Conservation (phyloP, 495 filamentous ascomycete species). For the Annulohypoxylon moriforme region DNA sequence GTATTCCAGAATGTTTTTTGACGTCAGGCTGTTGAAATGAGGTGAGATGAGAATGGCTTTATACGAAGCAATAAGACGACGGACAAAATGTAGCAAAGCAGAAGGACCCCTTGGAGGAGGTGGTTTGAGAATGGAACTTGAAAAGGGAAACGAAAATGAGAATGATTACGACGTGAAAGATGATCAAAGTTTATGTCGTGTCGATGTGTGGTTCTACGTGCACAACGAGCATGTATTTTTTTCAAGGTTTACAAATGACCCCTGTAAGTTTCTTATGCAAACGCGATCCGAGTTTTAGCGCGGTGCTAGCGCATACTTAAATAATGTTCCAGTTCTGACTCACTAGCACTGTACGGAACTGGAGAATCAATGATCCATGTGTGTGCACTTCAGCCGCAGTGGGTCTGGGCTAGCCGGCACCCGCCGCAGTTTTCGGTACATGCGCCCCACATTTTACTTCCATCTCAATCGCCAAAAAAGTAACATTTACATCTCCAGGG, state of each 20-base stretch:
- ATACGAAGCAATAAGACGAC: not conserved
- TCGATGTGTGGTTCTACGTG: not conserved
- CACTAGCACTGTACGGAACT: not conserved
- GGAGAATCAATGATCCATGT: conserved; percentile 19
- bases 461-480: conserved; percentile 4
- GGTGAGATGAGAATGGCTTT: not conserved
- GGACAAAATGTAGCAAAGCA: not conserved
- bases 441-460: conserved; percentile 3
- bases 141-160: not conserved
- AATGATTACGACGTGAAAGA: not conserved
- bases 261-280: conserved; percentile 28
- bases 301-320: conserved; percentile 23
- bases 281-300: conserved; percentile 38
- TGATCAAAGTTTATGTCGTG: conserved; percentile 5
- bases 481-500: not conserved
- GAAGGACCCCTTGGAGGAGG: not conserved
- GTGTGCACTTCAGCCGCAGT: conserved; percentile 13
- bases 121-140: not conserved
- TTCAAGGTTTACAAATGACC: conserved; percentile 11
- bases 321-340: conserved; percentile 17
- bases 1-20: not conserved
- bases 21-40: not conserved
- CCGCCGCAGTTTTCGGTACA: not conserved
- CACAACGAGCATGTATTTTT: conserved; percentile 1
- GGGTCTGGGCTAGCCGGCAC: not conserved